Conservation (phyloP, 1,139 yeast genomes). For the Nakaseomyces bracarensis region DNA sequence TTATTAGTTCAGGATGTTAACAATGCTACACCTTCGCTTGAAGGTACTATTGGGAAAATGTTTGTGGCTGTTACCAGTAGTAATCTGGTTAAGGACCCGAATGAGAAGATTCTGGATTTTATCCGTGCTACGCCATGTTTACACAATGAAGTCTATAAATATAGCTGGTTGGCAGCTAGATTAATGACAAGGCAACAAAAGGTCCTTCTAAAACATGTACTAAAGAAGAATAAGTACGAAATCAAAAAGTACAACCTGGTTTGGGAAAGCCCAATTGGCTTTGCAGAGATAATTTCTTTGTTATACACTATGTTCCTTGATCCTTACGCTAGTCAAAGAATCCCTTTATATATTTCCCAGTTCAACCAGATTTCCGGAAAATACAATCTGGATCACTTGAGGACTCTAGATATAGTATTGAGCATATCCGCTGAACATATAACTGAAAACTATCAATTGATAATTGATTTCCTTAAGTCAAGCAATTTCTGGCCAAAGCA, state of each 20-base stretch:
- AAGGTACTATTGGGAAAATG: constrained; percentile 19
- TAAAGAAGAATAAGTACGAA: constrained; percentile 41
- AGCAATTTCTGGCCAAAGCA: constrained; percentile 67
- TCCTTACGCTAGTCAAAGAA: constrained; percentile 37
- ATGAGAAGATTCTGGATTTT: constrained; percentile 13
- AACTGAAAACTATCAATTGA: constrained; percentile 40
- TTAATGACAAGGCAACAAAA: constrained; percentile 19
- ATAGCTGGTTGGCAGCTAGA: constrained; percentile 22
- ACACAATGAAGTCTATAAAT: constrained; percentile 21
- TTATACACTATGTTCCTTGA: constrained; percentile 40
- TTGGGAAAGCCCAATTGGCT: constrained; percentile 81
- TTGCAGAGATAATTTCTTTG: constrained; percentile 54
- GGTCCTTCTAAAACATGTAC: constrained; percentile 18
- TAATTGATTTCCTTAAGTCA: constrained; percentile 41
- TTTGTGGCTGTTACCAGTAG: constrained; percentile 18
- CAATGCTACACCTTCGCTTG: constrained; percentile 1
- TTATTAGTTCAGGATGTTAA: background rate
- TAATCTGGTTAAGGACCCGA: constrained; percentile 13
- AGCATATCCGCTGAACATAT: constrained; percentile 43
- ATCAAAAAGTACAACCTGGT: constrained; percentile 65
- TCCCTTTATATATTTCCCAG: constrained; percentile 42
- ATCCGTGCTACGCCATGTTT: constrained; percentile 13
- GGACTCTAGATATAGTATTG: constrained; percentile 56
- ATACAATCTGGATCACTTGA: constrained; percentile 66
- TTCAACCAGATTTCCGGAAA: constrained; percentile 63